A percentile compares a stretch with the other conserved stretches of the same genome.
These are phyloP conservation scores for Cladosporium sp. DNA, from an alignment of 2,329 filamentous ascomycete species.

Conservation along the genomic window DNA sequence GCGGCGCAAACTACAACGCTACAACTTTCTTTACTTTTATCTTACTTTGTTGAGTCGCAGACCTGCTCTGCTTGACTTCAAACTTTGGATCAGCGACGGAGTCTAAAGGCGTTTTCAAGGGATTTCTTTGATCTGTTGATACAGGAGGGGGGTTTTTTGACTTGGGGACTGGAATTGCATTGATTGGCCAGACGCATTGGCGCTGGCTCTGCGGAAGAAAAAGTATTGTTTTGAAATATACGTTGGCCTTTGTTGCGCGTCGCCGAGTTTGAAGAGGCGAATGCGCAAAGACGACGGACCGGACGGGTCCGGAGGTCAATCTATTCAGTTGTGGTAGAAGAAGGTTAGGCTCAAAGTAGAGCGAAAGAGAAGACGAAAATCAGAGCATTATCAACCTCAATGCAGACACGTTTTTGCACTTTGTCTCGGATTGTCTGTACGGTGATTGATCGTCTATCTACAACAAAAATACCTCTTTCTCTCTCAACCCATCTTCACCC, in stretches of 20 bases:
- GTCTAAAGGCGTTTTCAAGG: background rate
- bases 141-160: too few relatives aligned
- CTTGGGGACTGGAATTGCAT: too few relatives aligned
- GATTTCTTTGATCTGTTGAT: background rate
- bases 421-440: too few relatives aligned
- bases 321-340: background rate
- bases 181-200: too few relatives aligned
- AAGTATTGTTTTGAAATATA: background rate
- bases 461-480: too few relatives aligned
- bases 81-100: constrained; percentile 7
- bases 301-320: background rate
- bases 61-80: background rate
- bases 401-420: background rate
- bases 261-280: background rate
- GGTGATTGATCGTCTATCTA: too few relatives aligned
- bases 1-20: background rate
- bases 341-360: background rate
- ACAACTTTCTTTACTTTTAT: background rate
- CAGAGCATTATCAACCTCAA: background rate
- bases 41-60: background rate
- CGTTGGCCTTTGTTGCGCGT: background rate
- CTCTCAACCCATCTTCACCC: constrained; percentile 28
- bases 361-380: background rate
- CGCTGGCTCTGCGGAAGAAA: background rate
- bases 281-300: background rate